Conservation (phyloP, 169 alveolate genomes). For the Plasmodium reichenowi region DNA sequence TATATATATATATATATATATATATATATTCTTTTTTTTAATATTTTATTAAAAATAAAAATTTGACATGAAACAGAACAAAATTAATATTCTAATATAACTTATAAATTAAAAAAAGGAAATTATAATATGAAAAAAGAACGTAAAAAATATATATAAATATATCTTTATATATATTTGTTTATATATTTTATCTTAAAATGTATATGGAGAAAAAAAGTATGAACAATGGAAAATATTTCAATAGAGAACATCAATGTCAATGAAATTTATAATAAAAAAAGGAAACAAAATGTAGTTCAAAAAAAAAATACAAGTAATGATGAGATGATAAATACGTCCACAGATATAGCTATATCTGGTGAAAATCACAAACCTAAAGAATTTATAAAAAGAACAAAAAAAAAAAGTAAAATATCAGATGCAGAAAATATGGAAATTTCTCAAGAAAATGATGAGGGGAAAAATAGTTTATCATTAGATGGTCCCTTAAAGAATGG, state of each 20-base stretch:
- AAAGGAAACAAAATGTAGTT: constrained; percentile 18
- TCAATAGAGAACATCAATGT: neutral
- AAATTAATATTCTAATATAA: neutral
- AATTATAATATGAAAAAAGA: constrained; percentile 10
- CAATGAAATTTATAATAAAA: constrained; percentile 5
- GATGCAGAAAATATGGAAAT: neutral
- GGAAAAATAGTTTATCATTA: neutral
- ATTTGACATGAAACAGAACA: constrained; percentile 1
- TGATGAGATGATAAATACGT: neutral
- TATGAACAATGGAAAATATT: constrained; percentile 23
- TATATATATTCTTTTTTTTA: too few relatives aligned
- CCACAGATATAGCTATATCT: too few relatives aligned
- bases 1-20: too few relatives aligned
- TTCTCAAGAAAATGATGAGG: neutral
- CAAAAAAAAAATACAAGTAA: constrained; percentile 13
- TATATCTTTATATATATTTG: too few relatives aligned
- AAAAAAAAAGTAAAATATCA: constrained; percentile 5
- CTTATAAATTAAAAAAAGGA: constrained; percentile 3
- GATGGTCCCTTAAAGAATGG: neutral
- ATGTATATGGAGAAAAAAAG: neutral
- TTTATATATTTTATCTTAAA: too few relatives aligned
- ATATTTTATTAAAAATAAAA: too few relatives aligned
- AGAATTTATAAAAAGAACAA: constrained; percentile 5
- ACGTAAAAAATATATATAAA: neutral
- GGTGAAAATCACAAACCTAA: neutral